phyloP scores from a whole-genome alignment of 208 protist genomes.

The Leishmania turanica region DNA sequence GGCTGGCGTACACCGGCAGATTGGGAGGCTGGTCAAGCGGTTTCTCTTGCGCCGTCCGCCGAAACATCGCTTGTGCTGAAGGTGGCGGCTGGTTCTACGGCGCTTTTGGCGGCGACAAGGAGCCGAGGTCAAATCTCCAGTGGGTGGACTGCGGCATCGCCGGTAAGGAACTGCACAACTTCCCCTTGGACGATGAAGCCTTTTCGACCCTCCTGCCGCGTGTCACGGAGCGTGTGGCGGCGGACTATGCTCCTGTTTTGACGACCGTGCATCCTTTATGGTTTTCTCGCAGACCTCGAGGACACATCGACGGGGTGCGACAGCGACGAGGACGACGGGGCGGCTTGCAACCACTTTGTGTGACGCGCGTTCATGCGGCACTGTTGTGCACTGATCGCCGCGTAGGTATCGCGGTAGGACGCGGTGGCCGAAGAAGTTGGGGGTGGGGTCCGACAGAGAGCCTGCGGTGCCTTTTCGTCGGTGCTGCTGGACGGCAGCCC shows the following conservation, averaged over 20 bases:
- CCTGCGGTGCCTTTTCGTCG: not conserved
- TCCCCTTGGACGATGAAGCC: slow-evolving; percentile 34
- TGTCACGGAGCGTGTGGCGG: not conserved
- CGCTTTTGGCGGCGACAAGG: slow-evolving; percentile 68
- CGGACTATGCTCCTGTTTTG: not conserved
- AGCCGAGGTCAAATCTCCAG: slow-evolving; percentile 75
- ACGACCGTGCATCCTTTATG: slow-evolving; percentile 4
- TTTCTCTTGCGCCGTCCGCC: slow-evolving; percentile 3
- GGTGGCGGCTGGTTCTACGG: slow-evolving; percentile 84
- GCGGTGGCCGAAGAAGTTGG: not conserved
- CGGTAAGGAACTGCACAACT: slow-evolving; percentile 41
- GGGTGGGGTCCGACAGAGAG: not conserved
- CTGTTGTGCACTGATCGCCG: not conserved
- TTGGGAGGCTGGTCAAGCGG: slow-evolving; percentile 30
- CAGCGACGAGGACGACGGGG: not conserved
- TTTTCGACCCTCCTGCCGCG: slow-evolving; percentile 1
- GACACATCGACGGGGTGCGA: slow-evolving; percentile 1
- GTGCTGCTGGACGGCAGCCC: not conserved
- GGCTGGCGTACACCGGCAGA: slow-evolving; percentile 16
- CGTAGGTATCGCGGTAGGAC: not conserved
- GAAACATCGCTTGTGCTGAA: slow-evolving; percentile 11
- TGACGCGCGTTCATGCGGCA: slow-evolving; percentile 4
- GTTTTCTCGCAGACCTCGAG: slow-evolving; percentile 17
- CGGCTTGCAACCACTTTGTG: not conserved
- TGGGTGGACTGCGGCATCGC: slow-evolving; percentile 45